A percentile compares a stretch with the other conserved stretches of the same genome.
phyloP scores from a whole-genome alignment of 2,329 filamentous ascomycete species.

The Nakataea oryzae region DNA sequence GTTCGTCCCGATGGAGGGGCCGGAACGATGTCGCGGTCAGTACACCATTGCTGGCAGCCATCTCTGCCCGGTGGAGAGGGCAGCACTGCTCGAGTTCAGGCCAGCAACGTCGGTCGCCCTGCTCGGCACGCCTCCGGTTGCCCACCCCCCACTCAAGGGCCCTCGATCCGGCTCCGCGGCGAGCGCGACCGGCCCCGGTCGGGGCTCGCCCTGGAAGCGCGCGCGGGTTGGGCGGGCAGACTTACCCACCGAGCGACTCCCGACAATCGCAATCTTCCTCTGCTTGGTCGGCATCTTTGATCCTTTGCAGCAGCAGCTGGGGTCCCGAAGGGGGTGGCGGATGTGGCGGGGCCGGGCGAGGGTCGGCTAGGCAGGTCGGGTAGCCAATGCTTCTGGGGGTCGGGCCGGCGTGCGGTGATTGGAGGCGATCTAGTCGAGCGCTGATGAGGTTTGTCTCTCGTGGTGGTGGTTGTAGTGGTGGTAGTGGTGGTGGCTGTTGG shows the following conservation, averaged over 20 bases:
- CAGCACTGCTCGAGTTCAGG: too few species aligned
- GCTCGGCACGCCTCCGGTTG: neutral
- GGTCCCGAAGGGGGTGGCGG: neutral
- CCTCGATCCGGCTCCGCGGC: too few species aligned
- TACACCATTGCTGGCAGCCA: neutral
- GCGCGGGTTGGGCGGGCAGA: constrained; percentile 6
- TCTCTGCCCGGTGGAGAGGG: neutral
- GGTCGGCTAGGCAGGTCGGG: neutral
- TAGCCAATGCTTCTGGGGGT: neutral
- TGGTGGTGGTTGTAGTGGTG: neutral
- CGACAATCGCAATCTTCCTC: constrained; percentile 91
- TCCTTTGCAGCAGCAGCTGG: neutral
- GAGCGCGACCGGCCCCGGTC: too few species aligned
- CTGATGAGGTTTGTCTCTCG: neutral
- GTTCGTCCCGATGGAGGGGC: constrained; percentile 4
- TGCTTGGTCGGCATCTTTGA: constrained; percentile 58
- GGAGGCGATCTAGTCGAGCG: neutral
- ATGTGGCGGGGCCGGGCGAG: neutral
- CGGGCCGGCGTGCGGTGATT: neutral
- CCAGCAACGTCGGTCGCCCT: too few species aligned
- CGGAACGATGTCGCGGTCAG: constrained; percentile 1
- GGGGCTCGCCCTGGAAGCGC: neutral
- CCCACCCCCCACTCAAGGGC: too few species aligned
- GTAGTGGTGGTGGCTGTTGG: neutral
- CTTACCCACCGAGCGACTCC: constrained; percentile 73